Percentiles rank a stretch among this genome's conserved stretches.
phyloP scores from a whole-genome alignment of 805 yeast genomes.

The Komagataella mondaviorum region DNA sequence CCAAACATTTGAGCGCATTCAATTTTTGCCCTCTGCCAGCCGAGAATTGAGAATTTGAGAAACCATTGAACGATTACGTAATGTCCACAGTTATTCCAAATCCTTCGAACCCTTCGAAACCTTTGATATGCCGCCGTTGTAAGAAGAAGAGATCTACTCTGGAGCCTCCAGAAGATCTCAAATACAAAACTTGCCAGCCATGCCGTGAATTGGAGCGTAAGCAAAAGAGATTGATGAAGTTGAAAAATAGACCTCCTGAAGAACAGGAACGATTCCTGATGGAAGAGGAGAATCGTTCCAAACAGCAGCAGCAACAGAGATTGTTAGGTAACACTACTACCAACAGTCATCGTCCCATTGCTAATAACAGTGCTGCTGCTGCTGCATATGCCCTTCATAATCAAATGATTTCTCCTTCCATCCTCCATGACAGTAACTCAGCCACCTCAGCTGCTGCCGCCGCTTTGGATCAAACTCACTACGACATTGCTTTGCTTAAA shows the following conservation, averaged over 20 bases:
- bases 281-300: not conserved
- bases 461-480: not conserved
- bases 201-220: conserved; percentile 41
- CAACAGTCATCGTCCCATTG: not conserved
- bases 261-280: not conserved
- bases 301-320: not conserved
- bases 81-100: not conserved
- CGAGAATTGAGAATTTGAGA: not conserved
- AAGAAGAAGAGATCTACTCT: conserved; percentile 40
- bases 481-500: not conserved
- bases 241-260: not conserved
- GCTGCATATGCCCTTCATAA: not conserved
- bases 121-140: conserved; percentile 35
- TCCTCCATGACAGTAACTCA: not conserved
- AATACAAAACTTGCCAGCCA: conserved; percentile 44
- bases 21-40: not conserved
- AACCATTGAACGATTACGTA: not conserved
- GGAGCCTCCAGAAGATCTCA: conserved; percentile 42
- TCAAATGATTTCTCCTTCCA: not conserved
- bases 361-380: not conserved
- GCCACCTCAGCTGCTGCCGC: not conserved
- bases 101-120: not conserved
- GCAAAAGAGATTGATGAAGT: conserved; percentile 13
- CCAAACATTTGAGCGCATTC: not conserved
- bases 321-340: not conserved